Evolutionary conservation across 2,329 filamentous ascomycete genomes (phyloP), one percentile per base, ranked within the genome.

Genomic region (Fusarium verrucosum): DNA sequence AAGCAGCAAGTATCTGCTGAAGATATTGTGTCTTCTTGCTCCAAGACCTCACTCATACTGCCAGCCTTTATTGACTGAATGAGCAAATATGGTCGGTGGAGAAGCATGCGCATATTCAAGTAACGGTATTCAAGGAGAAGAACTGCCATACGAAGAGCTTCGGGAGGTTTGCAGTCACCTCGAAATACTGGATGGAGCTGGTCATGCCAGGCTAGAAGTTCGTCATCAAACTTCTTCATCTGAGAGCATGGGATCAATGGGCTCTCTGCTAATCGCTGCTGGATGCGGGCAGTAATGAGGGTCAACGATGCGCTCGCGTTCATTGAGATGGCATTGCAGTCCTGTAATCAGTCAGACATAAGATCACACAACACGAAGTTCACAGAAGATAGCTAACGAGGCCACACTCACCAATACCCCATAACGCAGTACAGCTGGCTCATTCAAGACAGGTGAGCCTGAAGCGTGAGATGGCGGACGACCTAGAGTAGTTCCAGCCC

Each of bases 221-320:
- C 36, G 2, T 7, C 11, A 16, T 62, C 59, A 2, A 59, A 44
- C 2, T 42, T 30, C 3, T 38, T 19, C 2, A 50, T 43, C 23
- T 93, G 89, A 26, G 88, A 83, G 26, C 84, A 80, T n/a, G 84
- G 83, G 3, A 92, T 82, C 2, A 92, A 80, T 1, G 90, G 89
- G 3, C 87, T 85, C 50, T 89, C 86, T 16, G 90, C 89, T 4
- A 94, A 82, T 49, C 87, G 84, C 70, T 94, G 90, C 73, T 94
- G 91, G 54, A 94, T 90, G 60, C 87, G 85, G 0, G 90, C 92
- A 19, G 90, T 88, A 58, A 94, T 90, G 74, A 90, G 90, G 78
- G 90, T 92, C 76, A 94, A 94, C 46, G 88, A 87, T 90, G 87
- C 20, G 92, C 77, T 2, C 88, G 89, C 7, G 92, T 81, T 50